A percentile compares a stretch with the other conserved stretches of the same genome.
Evolutionary conservation across 129 eudicot genomes (phyloP).

Genomic region (Escallonia herrerae): DNA sequence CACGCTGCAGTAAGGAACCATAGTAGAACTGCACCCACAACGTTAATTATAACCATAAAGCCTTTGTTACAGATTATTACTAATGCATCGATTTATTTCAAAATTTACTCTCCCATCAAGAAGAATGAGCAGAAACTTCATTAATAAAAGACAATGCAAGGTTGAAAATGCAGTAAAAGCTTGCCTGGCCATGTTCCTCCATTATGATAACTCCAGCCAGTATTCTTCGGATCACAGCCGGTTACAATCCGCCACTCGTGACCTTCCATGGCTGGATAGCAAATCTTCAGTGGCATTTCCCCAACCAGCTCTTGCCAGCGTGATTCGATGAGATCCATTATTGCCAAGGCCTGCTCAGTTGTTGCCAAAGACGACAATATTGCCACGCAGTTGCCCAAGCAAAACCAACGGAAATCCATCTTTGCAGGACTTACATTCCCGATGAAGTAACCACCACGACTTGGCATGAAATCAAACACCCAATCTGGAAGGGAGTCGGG

Average conservation of each 20-base stretch:
- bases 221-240: slow-evolving; percentile 91
- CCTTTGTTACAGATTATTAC: no score
- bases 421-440: slow-evolving; percentile 92
- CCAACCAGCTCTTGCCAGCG: slow-evolving; percentile 90
- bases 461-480: slow-evolving; percentile 98
- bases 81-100: no score
- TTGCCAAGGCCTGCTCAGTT: slow-evolving; percentile 82
- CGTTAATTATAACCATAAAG: background rate
- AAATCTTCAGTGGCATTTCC: slow-evolving; percentile 92
- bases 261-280: slow-evolving; percentile 90
- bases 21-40: slow-evolving; percentile 47
- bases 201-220: slow-evolving; percentile 95
- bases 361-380: slow-evolving; percentile 88
- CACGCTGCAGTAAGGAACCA: slow-evolving; percentile 93
- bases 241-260: slow-evolving; percentile 95
- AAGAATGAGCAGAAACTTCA: no score
- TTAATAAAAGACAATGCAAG: no score
- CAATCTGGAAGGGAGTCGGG: slow-evolving; percentile 93
- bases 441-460: slow-evolving; percentile 82
- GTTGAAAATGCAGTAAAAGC: background rate
- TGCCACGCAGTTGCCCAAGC: slow-evolving; percentile 89
- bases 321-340: slow-evolving; percentile 92
- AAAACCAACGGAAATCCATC: slow-evolving; percentile 98
- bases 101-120: no score
- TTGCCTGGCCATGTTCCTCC: slow-evolving; percentile 99